These are phyloP conservation scores for Selaginella tamariscina DNA, from an alignment of 75 land plant genomes.

Conservation along the genomic window DNA sequence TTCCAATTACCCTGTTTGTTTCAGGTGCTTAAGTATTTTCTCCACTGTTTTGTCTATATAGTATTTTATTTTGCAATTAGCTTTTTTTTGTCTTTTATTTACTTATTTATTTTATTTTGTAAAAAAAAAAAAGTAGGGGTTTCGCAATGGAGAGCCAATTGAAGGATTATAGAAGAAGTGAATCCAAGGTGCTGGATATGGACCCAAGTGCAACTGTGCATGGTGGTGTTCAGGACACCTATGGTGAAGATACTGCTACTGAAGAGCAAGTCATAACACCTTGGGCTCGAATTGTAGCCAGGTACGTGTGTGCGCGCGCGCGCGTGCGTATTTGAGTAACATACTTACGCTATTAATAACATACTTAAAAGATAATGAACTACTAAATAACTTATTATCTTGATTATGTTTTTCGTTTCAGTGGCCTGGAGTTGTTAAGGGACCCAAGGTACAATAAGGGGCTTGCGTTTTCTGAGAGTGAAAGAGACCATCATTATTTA, in stretches of 20 bases:
- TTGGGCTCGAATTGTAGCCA: constrained; percentile 72
- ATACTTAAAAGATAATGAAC: too few species aligned
- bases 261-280: constrained; percentile 72
- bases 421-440: constrained; percentile 69
- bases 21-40: too few species aligned
- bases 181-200: constrained; percentile 26
- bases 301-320: too few species aligned
- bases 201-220: constrained; percentile 33
- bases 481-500: constrained; percentile 75
- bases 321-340: too few species aligned
- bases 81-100: too few species aligned
- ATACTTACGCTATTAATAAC: too few species aligned
- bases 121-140: too few species aligned
- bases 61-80: too few species aligned
- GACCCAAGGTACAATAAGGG: constrained; percentile 89
- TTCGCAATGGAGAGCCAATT: constrained; percentile 30
- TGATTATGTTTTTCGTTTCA: constrained; percentile 13
- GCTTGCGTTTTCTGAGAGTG: constrained; percentile 70
- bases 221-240: constrained; percentile 66
- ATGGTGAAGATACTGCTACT: constrained; percentile 77
- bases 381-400: too few species aligned
- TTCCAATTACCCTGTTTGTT: too few species aligned
- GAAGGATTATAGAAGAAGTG: constrained; percentile 23
- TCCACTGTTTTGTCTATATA: too few species aligned
- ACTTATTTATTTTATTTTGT: too few species aligned